Evolutionary conservation across 306 rosid species (phyloP).

Genomic region (Cucumis hystrix): DNA sequence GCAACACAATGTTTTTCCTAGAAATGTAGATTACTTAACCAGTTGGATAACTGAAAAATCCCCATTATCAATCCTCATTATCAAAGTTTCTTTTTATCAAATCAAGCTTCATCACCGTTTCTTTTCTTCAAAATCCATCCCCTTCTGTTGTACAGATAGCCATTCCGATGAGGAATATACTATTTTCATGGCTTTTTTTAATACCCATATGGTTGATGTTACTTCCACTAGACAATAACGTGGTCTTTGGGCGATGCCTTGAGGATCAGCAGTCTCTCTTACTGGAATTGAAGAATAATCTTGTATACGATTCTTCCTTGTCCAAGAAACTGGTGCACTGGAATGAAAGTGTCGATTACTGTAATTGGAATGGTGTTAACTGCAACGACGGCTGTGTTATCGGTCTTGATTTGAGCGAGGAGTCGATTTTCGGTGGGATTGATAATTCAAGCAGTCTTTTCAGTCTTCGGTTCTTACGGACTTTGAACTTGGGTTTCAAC

Average conservation of each 20-base stretch:
- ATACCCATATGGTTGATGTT: neutral
- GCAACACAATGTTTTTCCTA: too few relatives aligned
- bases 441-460: slow-evolving; percentile 15
- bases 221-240: neutral
- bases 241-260: slow-evolving; percentile 21
- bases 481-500: slow-evolving; percentile 15
- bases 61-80: too few relatives aligned
- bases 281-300: slow-evolving; percentile 25
- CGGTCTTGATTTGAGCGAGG: slow-evolving; percentile 10
- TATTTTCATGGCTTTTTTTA: slow-evolving; percentile 16
- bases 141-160: neutral
- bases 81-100: neutral
- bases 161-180: slow-evolving; percentile 9
- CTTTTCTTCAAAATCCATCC: neutral
- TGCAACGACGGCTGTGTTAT: neutral
- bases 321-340: slow-evolving; percentile 25
- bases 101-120: neutral
- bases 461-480: neutral
- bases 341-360: slow-evolving; percentile 20
- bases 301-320: neutral
- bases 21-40: too few relatives aligned
- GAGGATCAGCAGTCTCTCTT: slow-evolving; percentile 26
- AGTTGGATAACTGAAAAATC: neutral
- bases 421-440: neutral
- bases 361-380: slow-evolving; percentile 39